Evolutionary conservation across 2,329 filamentous ascomycete species (phyloP), one percentile per base, ranked within the genome.

Genomic region (Fusarium tuaranense): DNA sequence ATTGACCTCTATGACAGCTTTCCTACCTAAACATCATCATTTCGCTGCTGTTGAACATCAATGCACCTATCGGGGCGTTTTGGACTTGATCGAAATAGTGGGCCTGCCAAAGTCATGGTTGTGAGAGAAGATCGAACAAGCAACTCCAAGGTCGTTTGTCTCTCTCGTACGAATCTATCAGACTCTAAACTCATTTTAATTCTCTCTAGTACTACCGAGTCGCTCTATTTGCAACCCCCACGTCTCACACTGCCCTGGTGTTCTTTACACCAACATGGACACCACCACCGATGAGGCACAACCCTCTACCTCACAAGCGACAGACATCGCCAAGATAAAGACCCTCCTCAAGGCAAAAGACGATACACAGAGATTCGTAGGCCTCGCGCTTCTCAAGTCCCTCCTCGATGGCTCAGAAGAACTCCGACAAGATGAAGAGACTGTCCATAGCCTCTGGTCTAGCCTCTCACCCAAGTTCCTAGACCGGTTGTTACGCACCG

Each of bases 281-380:
- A 61, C 27, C 68, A 14, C 30, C 66, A 58, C 51, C 13, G 16
- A 61, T 9, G 69, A 69, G 44, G 34, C 70, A 18, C 41, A 65
- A 36, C 55, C 53, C 59, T 30, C 60, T 60, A 22, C 68, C 30
- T 65, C 76, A 22, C 69, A 65, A 48, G 48, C 68, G 7, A 72
- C 74, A 41, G 80, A 78, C 65, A 65, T 84, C 62, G 82, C 86
- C 61, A 88, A 88, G 76, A 87, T 92, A 63, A 84, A 89, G 72
- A 77, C 83, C 2, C 85, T 93, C 4, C 86, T 94, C 38, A 84
- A 84, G 64, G 82, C 88, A 64, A 91, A 90, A 70, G 88, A 93
- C 78, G 92, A 94, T 78, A 93, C 92, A 1, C 89, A 90, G 22
- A 88, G 90, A 77, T 93, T 94, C 74, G 91, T 93, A 44, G 92